These are phyloP conservation scores for Tremellales sp. DNA, from an alignment of 1,284 basidiomycete species.

Conservation along the genomic window DNA sequence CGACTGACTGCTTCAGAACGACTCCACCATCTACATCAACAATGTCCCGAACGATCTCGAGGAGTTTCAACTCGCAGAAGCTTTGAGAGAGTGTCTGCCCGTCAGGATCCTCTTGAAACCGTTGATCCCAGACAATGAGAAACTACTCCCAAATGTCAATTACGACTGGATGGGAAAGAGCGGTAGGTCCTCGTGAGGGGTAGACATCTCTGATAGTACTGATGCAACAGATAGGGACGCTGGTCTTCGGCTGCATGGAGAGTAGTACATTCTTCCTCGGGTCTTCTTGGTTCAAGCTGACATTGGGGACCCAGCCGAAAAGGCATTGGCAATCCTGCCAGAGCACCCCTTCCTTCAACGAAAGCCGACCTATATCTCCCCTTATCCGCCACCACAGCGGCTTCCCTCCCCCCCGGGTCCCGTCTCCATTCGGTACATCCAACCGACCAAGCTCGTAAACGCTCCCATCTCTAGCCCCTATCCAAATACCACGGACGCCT, in stretches of 20 bases:
- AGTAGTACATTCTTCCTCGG: slow-evolving; percentile 14
- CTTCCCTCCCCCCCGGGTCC: slow-evolving; percentile 54
- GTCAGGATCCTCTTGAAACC: slow-evolving; percentile 23
- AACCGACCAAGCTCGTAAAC: slow-evolving; percentile 17
- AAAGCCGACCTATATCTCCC: slow-evolving; percentile 59
- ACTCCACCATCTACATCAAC: slow-evolving; percentile 27
- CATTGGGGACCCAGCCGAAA: slow-evolving; percentile 62
- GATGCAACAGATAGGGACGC: slow-evolving; percentile 9
- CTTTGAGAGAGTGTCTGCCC: slow-evolving; percentile 25
- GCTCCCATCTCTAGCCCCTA: too few species aligned
- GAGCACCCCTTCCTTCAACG: slow-evolving; percentile 63
- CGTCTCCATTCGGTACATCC: slow-evolving; percentile 26
- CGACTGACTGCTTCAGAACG: too few species aligned
- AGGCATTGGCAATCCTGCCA: slow-evolving; percentile 75
- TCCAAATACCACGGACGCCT: too few species aligned
- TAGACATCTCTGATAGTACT: slow-evolving; percentile 1
- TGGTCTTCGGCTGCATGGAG: slow-evolving; percentile 19
- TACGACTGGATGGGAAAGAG: slow-evolving; percentile 41
- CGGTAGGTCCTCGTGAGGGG: slow-evolving; percentile 15
- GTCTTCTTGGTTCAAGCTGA: neutral
- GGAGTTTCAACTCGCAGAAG: slow-evolving; percentile 21
- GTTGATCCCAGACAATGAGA: slow-evolving; percentile 13
- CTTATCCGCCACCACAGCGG: slow-evolving; percentile 59
- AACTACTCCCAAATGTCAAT: slow-evolving; percentile 31
- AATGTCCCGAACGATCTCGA: slow-evolving; percentile 23